These are phyloP conservation scores for Cercis canadensis DNA, from an alignment of 306 rosid species.

Conservation along the genomic window DNA sequence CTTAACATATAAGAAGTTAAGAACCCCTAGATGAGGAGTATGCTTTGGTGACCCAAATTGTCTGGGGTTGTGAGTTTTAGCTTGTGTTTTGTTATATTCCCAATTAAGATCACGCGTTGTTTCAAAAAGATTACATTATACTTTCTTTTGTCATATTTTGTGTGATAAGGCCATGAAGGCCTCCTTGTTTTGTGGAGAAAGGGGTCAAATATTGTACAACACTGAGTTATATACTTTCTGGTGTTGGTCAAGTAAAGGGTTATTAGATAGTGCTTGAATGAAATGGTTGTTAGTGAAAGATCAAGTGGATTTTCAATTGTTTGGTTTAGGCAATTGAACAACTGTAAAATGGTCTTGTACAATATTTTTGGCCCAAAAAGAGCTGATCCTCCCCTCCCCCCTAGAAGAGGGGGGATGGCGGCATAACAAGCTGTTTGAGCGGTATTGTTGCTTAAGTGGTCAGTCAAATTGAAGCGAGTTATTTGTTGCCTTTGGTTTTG, in stretches of 20 bases:
- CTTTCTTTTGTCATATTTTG: neutral
- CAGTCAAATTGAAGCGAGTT: too few species aligned
- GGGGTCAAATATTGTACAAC: neutral
- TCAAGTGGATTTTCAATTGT: neutral
- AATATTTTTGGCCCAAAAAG: too few species aligned
- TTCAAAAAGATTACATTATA: slow-evolving; percentile 3
- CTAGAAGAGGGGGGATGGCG: too few species aligned
- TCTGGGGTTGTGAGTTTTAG: slow-evolving; percentile 1
- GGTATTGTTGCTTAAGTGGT: too few species aligned
- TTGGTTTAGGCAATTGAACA: too few species aligned
- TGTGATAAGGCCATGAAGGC: neutral
- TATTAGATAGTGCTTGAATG: neutral
- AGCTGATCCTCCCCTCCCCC: too few species aligned
- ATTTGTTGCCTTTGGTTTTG: slow-evolving; percentile 3
- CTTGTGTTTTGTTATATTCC: neutral
- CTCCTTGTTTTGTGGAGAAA: slow-evolving; percentile 14
- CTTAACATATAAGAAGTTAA: neutral
- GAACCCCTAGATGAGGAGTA: slow-evolving; percentile 11
- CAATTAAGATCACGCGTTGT: neutral
- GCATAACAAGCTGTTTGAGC: too few species aligned
- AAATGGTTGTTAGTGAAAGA: neutral
- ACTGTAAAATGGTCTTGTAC: too few species aligned
- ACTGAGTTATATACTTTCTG: neutral
- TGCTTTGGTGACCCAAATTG: slow-evolving; percentile 11
- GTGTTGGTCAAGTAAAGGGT: neutral